Percentiles rank a stretch among this genome's conserved stretches.
phyloP scores from a whole-genome alignment of 208 protist species.

The Trypanosoma scelopori region DNA sequence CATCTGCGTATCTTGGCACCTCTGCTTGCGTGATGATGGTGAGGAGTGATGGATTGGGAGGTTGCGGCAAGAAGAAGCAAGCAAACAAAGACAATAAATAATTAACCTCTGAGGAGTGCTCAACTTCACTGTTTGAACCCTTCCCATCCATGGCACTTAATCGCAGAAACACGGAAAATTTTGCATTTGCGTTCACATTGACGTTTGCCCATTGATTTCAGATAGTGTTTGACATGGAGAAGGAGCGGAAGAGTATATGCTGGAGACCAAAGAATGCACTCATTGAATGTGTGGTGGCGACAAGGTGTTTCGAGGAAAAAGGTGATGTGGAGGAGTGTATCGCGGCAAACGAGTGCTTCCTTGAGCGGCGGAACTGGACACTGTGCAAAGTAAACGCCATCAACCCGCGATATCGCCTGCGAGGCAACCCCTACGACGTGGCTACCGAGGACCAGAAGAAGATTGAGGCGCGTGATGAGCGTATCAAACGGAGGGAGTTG shows the following conservation, averaged over 20 bases:
- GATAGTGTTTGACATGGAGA: conserved; percentile 55
- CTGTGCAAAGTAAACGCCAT: conserved; percentile 89
- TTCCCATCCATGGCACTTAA: neutral
- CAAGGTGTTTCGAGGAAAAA: conserved; percentile 89
- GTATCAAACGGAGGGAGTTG: conserved; percentile 72
- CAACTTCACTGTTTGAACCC: too few species aligned
- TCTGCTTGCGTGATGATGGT: too few species aligned
- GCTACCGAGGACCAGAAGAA: conserved; percentile 88
- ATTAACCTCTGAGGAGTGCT: too few species aligned
- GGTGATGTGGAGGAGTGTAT: conserved; percentile 77
- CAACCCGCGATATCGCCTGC: conserved; percentile 82
- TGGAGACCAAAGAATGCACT: conserved; percentile 88
- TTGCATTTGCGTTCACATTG: conserved; percentile 2
- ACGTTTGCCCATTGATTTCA: neutral
- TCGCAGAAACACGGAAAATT: neutral
- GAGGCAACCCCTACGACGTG: conserved; percentile 88
- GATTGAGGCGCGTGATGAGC: conserved; percentile 82
- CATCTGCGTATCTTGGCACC: too few species aligned
- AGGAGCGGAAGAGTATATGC: conserved; percentile 79
- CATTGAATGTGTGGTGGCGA: conserved; percentile 82
- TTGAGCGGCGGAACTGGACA: conserved; percentile 85
- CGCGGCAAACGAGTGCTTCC: conserved; percentile 75
- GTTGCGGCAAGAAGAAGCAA: neutral
- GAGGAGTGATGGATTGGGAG: neutral
- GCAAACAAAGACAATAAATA: neutral